A percentile compares a stretch with the other conserved stretches of the same genome.
These are phyloP conservation scores for Phragmites australis DNA, from an alignment of 176 grass and related monocot species.

Conservation along the genomic window DNA sequence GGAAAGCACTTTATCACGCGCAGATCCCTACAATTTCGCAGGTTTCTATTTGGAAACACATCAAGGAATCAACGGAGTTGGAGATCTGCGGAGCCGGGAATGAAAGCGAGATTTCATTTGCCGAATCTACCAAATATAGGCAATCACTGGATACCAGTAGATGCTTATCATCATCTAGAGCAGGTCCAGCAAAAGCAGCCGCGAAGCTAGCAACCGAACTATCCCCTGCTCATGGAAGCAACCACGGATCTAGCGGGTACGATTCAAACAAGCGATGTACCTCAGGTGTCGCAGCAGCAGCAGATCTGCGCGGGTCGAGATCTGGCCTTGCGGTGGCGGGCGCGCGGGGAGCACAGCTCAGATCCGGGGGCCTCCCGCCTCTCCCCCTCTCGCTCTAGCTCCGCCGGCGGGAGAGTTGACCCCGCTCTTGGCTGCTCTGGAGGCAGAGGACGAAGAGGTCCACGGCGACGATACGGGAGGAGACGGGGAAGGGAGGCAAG, in stretches of 20 bases:
- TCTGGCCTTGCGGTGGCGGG: not conserved
- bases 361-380: conserved; percentile 28
- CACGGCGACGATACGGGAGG: not conserved
- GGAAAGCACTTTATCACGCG: not conserved
- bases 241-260: conserved; percentile 20
- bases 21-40: conserved; percentile 22
- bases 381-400: not conserved
- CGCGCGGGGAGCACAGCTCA: conserved; percentile 7
- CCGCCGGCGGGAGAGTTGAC: conserved; percentile 1
- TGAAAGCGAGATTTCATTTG: not conserved
- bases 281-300: conserved; percentile 6
- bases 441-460: not conserved
- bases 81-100: conserved; percentile 23
- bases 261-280: conserved; percentile 23
- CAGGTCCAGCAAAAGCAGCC: conserved; percentile 4
- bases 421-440: not conserved
- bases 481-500: not conserved
- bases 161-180: conserved; percentile 32
- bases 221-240: not conserved
- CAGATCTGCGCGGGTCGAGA: conserved; percentile 34
- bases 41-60: not conserved
- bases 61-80: not conserved
- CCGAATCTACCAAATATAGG: conserved; percentile 32
- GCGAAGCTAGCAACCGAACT: conserved; percentile 9
- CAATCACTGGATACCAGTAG: not conserved